Conservation (phyloP, 2,329 filamentous ascomycete genomes). For the Penicillium vulpinum region DNA sequence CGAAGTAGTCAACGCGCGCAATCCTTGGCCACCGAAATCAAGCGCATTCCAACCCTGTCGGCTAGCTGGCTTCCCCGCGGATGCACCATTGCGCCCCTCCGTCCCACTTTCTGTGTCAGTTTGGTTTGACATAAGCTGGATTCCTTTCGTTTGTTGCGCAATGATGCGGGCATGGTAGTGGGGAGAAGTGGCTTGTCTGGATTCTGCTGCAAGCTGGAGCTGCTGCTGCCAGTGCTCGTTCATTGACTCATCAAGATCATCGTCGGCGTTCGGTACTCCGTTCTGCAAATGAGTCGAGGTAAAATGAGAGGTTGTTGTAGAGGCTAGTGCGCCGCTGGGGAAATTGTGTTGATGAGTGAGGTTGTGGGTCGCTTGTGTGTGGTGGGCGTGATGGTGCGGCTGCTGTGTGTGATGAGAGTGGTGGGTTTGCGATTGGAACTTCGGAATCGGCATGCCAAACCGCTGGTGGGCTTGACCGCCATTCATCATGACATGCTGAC, state of each 20-base stretch:
- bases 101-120: constrained; percentile 50
- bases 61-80: constrained; percentile 55
- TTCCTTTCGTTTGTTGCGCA: constrained; percentile 49
- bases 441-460: constrained; percentile 52
- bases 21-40: constrained; percentile 92
- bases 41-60: constrained; percentile 88
- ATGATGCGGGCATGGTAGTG: constrained; percentile 65
- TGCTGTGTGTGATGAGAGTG: constrained; percentile 47
- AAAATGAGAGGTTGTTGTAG: constrained; percentile 56
- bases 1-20: constrained; percentile 75
- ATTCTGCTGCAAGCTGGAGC: constrained; percentile 74
- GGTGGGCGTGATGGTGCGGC: constrained; percentile 46
- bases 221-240: constrained; percentile 85
- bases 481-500: constrained; percentile 54
- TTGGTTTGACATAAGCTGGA: constrained; percentile 50
- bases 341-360: constrained; percentile 54
- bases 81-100: constrained; percentile 65
- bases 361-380: constrained; percentile 45
- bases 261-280: constrained; percentile 57
- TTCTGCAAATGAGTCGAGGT: constrained; percentile 61
- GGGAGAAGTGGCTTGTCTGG: constrained; percentile 66
- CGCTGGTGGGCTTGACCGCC: constrained; percentile 50
- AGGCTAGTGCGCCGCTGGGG: constrained; percentile 48
- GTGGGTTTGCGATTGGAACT: constrained; percentile 49
- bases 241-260: constrained; percentile 57